phyloP scores from a whole-genome alignment of 139 green algal species.

The Tetraselmis striata region DNA sequence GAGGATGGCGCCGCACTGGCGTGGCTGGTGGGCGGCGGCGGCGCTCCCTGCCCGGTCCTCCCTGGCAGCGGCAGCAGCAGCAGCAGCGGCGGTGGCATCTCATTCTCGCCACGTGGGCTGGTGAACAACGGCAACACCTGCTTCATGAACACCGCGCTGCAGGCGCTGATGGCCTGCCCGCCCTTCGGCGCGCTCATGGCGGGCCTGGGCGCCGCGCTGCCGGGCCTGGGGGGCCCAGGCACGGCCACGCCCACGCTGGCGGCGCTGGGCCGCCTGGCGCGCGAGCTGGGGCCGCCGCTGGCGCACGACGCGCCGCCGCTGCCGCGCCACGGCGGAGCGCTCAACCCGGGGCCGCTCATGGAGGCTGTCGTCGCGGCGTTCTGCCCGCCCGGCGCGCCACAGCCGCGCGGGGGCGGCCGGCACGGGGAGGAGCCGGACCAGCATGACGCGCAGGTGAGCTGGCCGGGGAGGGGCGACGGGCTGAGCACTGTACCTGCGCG shows the following conservation, averaged over 20 bases:
- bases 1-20: conserved; percentile 33
- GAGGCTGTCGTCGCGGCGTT: background rate
- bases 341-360: background rate
- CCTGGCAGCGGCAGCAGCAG: conserved; percentile 1
- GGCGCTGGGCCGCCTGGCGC: conserved; percentile 40
- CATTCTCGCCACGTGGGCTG: background rate
- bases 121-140: conserved; percentile 14
- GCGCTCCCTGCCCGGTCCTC: too few species aligned
- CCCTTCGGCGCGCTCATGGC: conserved; percentile 57
- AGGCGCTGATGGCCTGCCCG: conserved; percentile 60
- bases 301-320: background rate
- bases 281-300: conserved; percentile 29
- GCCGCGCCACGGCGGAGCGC: background rate
- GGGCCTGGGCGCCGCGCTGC: conserved; percentile 25
- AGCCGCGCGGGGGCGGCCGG: background rate
- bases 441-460: background rate
- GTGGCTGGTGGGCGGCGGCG: background rate
- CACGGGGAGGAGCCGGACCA: background rate
- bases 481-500: too few species aligned
- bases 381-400: background rate
- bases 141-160: conserved; percentile 1
- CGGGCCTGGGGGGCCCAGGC: conserved; percentile 33
- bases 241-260: conserved; percentile 39
- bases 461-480: too few species aligned
- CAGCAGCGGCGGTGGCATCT: background rate